Evolutionary conservation across 2,329 filamentous ascomycete species (phyloP), one percentile per base, ranked within the genome.

Genomic region (Penicillium paneum): DNA sequence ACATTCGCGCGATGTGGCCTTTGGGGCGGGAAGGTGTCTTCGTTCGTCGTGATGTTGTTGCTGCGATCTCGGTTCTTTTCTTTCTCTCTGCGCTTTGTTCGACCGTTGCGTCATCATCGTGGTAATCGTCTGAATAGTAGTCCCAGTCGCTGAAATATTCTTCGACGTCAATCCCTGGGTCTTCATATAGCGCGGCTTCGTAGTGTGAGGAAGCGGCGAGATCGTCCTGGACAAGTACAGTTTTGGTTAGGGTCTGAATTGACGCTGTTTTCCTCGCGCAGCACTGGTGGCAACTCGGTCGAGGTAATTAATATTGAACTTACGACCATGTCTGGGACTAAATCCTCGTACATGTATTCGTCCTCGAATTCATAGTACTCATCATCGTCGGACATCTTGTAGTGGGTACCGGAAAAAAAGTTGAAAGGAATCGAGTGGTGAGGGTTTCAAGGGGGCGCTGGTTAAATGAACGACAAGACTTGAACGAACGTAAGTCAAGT

Each of bases 91-190:
- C 39, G 58, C 61, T 45, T 54, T 54, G 62, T 8, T 68, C 62
- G 32, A 69, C 65, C 5, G 68, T 71, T 15, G 74, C 69, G 32
- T 77, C 75, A 49, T 76, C 73, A 40, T 77, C 75, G 54, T 74
- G 72, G 59, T 75, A 77, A 54, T 77, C 75, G 49, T 77, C 75
- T 13, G 74, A 73, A 41, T 76, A 71, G 28, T 77, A 75, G 42
- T 76, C 75, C 74, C 75, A 77, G 58, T 78, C 76, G 47, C 72
- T 75, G 61, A 68, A 74, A 43, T 70, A 72, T 12, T 76, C 74
- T 49, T 71, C 67, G 8, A 69, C 57, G 34, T 78, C 74, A 26
- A 71, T 64, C 13, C 62, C 66, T 6, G 74, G 70, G 49, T 77
- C 72, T 41, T 76, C 73, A 26, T 70, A 67, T 32, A 71, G 68